Evolutionary conservation across 306 rosid genomes (phyloP).

Genomic region (Lupinus albus): DNA sequence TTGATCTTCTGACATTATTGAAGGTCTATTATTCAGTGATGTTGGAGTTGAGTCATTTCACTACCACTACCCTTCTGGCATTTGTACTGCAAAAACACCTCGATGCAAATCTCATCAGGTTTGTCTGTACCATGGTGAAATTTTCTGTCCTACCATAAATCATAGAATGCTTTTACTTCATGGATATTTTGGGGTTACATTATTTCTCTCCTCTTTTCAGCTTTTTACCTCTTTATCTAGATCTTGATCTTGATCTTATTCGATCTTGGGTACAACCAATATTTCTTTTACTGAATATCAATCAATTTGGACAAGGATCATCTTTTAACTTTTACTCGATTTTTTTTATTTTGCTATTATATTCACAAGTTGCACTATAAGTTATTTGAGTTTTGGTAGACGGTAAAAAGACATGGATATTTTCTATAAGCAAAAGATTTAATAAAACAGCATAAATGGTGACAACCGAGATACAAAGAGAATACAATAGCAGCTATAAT

Average conservation of each 20-base stretch:
- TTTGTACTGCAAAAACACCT: slow-evolving; percentile 42
- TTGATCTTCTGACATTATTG: slow-evolving; percentile 35
- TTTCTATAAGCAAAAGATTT: no score
- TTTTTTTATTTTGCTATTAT: not conserved
- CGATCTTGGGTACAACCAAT: not conserved
- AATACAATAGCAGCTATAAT: no score
- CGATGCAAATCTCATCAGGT: slow-evolving; percentile 34
- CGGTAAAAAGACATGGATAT: no score
- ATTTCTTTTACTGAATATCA: slow-evolving; percentile 4
- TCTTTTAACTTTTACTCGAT: slow-evolving; percentile 11
- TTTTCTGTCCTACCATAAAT: slow-evolving; percentile 41
- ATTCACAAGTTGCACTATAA: no score
- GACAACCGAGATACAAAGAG: no score
- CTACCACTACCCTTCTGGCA: not conserved
- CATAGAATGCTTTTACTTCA: slow-evolving; percentile 45
- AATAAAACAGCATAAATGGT: no score
- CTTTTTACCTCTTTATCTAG: slow-evolving; percentile 16
- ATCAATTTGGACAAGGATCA: slow-evolving; percentile 23
- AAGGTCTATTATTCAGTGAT: slow-evolving; percentile 37
- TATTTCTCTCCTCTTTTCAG: slow-evolving; percentile 7
- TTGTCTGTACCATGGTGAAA: slow-evolving; percentile 47
- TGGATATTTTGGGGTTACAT: slow-evolving; percentile 37
- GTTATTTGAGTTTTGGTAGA: no score
- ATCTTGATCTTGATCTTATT: not conserved
- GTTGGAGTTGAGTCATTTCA: not conserved